These are phyloP conservation scores for Galium porrigens DNA, from an alignment of 305 asterid genomes.

Conservation along the genomic window DNA sequence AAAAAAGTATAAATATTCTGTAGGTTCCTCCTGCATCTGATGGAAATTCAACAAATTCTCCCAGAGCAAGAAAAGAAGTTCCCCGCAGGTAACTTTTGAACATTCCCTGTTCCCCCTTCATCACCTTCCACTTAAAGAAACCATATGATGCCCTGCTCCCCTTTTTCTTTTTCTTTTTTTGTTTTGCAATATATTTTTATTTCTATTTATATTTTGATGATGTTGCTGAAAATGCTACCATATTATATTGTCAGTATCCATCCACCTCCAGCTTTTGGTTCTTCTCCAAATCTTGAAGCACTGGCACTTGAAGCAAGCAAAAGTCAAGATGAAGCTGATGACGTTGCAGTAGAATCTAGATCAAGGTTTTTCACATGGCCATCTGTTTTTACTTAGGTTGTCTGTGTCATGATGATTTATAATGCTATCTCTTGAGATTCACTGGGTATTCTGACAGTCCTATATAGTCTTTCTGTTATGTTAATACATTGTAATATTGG, in stretches of 20 bases:
- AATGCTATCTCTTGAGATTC: not conserved
- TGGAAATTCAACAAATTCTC: slow-evolving; percentile 17
- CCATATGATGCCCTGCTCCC: not conserved
- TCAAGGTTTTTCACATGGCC: slow-evolving; percentile 25
- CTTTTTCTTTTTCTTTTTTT: too few species aligned
- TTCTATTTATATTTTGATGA: slow-evolving; percentile 11
- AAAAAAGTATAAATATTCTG: not conserved
- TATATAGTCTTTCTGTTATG: not conserved
- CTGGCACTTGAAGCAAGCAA: slow-evolving; percentile 65
- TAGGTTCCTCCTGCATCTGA: slow-evolving; percentile 27
- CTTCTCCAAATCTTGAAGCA: slow-evolving; percentile 93
- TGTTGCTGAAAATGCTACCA: slow-evolving; percentile 18
- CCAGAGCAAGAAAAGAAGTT: slow-evolving; percentile 18
- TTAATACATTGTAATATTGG: not conserved
- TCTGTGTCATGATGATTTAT: not conserved
- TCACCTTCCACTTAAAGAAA: not conserved
- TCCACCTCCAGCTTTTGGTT: slow-evolving; percentile 97
- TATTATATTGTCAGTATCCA: slow-evolving; percentile 44
- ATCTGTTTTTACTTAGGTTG: slow-evolving; percentile 6
- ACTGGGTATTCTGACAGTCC: not conserved
- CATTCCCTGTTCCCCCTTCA: not conserved
- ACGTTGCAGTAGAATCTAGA: slow-evolving; percentile 24
- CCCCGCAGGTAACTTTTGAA: slow-evolving; percentile 21
- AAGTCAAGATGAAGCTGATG: slow-evolving; percentile 49
- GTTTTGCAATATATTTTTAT: not conserved